phyloP scores from a whole-genome alignment of 108 stramenopile species.

The Pinguiococcus pyrenoidosus region DNA sequence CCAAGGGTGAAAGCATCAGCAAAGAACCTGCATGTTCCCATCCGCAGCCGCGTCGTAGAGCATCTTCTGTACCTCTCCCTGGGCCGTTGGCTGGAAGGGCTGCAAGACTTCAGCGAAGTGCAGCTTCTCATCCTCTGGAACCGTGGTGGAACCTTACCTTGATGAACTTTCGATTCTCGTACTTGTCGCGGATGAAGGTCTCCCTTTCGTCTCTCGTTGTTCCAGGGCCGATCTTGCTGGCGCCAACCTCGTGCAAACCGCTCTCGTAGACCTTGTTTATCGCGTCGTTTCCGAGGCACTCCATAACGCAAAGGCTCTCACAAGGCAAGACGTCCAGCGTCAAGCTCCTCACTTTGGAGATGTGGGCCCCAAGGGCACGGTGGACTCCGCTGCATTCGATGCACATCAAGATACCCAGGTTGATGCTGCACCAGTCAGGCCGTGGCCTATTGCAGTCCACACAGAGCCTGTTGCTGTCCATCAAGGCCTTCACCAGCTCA shows the following conservation, averaged over 20 bases:
- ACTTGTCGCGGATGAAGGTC: constrained; percentile 31
- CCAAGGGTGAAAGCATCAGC: no score
- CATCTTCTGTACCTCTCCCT: no score
- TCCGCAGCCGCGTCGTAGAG: no score
- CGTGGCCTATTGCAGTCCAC: constrained; percentile 27
- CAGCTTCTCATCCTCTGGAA: no score
- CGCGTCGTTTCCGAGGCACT: constrained; percentile 18
- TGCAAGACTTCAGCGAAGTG: no score
- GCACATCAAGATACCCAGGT: constrained; percentile 39
- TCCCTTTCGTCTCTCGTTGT: constrained; percentile 10
- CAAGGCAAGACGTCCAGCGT: constrained; percentile 28
- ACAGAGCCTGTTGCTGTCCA: constrained; percentile 28
- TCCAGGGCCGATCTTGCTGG: constrained; percentile 1
- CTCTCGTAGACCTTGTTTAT: constrained; percentile 25
- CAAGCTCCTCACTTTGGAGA: constrained; percentile 37
- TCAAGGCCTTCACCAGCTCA: neutral
- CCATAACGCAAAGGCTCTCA: constrained; percentile 3
- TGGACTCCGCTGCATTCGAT: constrained; percentile 47
- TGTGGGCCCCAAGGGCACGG: constrained; percentile 35
- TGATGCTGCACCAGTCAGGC: constrained; percentile 43
- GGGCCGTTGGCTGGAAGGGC: no score
- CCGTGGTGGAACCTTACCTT: no score
- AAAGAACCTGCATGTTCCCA: no score
- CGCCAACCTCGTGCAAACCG: neutral
- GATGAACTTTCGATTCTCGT: constrained; percentile 10